A percentile compares a stretch with the other conserved stretches of the same genome.
phyloP scores from a whole-genome alignment of 208 protist species.

The Naegleria fowleri region DNA sequence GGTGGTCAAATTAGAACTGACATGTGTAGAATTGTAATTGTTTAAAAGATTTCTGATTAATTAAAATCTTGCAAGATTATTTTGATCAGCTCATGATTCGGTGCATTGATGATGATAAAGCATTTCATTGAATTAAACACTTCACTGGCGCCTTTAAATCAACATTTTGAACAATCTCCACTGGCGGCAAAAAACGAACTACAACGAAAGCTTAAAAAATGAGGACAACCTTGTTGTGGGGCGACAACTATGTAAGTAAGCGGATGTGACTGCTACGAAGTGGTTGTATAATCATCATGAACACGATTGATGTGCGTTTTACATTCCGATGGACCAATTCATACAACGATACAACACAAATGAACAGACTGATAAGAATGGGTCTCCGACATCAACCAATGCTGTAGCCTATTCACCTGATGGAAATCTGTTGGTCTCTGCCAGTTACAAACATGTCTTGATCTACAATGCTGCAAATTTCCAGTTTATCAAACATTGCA shows the following conservation, averaged over 20 bases:
- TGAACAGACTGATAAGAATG: conserved; percentile 33
- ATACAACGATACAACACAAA: not conserved
- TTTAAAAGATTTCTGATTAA: too few relatives aligned
- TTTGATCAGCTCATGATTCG: too few relatives aligned
- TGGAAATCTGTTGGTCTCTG: conserved; percentile 75
- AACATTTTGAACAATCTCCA: too few relatives aligned
- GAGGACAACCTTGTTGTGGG: not conserved
- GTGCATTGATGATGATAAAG: too few relatives aligned
- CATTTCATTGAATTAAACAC: too few relatives aligned
- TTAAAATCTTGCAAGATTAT: too few relatives aligned
- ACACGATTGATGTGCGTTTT: too few relatives aligned
- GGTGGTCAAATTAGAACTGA: not conserved
- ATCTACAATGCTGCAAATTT: conserved; percentile 82
- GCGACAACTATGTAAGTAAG: not conserved
- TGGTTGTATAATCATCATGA: conserved; percentile 15
- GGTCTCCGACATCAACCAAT: conserved; percentile 49
- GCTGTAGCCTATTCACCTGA: conserved; percentile 75
- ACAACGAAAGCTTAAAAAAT: not conserved
- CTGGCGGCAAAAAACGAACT: not conserved
- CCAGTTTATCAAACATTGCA: conserved; percentile 79
- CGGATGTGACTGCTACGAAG: not conserved
- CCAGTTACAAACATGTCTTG: conserved; percentile 76
- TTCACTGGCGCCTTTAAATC: too few relatives aligned
- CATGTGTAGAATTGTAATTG: too few relatives aligned
- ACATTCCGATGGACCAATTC: too few relatives aligned